Evolutionary conservation across 2,329 filamentous ascomycete genomes (phyloP).

Genomic region (Ophioceras dolichostomum): DNA sequence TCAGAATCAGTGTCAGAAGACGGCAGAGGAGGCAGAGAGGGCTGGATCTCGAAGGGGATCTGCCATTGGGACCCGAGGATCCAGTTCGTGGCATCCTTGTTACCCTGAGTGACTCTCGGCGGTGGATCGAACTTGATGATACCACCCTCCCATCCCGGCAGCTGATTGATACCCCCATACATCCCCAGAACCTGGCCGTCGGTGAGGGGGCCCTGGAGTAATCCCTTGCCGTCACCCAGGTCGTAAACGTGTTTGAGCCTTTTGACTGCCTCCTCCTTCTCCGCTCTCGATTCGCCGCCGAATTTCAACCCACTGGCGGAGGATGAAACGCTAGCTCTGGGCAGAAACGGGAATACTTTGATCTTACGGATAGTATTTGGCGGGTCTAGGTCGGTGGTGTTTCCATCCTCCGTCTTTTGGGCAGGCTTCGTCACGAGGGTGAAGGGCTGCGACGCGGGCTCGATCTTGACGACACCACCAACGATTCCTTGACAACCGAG

Average conservation of each 20-base stretch:
- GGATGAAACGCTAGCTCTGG: constrained; percentile 10
- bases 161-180: constrained; percentile 38
- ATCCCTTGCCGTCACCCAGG: constrained; percentile 39
- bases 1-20: constrained; percentile 51
- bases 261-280: constrained; percentile 65
- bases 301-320: constrained; percentile 55
- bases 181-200: constrained; percentile 69
- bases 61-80: constrained; percentile 66
- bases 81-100: constrained; percentile 46
- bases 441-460: constrained; percentile 66
- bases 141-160: constrained; percentile 67
- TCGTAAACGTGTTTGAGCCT: constrained; percentile 63
- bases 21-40: constrained; percentile 25
- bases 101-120: constrained; percentile 22
- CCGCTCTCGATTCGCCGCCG: constrained; percentile 74
- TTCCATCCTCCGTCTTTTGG: constrained; percentile 22
- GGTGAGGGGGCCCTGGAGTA: constrained; percentile 76
- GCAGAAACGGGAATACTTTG: constrained; percentile 70
- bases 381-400: background rate
- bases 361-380: constrained; percentile 22
- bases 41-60: constrained; percentile 62
- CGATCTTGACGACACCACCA: constrained; percentile 77
- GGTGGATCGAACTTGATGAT: constrained; percentile 66
- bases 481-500: constrained; percentile 63
- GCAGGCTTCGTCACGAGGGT: constrained; percentile 35